Evolutionary conservation across 306 rosid genomes (phyloP).

Genomic region (Hippophae gyantsensis): DNA sequence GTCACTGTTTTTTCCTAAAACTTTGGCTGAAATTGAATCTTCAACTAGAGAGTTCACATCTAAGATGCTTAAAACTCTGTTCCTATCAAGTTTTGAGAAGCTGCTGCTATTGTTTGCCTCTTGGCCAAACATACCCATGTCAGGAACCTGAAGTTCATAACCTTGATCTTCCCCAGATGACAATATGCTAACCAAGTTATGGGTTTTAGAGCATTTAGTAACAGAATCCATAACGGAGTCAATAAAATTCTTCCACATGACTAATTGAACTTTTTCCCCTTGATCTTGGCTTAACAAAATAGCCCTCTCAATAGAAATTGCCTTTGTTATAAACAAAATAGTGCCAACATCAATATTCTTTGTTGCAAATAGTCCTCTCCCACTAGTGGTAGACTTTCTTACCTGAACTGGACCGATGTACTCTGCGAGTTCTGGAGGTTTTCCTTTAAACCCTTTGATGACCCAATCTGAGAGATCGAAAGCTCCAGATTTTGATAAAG

Average conservation of each 20-base stretch:
- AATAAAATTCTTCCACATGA: slow-evolving; percentile 81
- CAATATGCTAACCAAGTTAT: slow-evolving; percentile 37
- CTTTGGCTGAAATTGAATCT: slow-evolving; percentile 52
- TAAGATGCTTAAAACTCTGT: slow-evolving; percentile 39
- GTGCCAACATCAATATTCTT: slow-evolving; percentile 71
- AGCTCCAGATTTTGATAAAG: slow-evolving; percentile 53
- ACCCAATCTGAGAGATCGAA: slow-evolving; percentile 85
- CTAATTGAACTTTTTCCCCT: slow-evolving; percentile 65
- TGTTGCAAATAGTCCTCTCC: slow-evolving; percentile 60
- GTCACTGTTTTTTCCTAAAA: slow-evolving; percentile 58
- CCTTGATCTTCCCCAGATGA: slow-evolving; percentile 66
- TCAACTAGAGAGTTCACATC: slow-evolving; percentile 83
- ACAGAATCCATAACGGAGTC: slow-evolving; percentile 38
- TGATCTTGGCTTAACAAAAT: slow-evolving; percentile 46
- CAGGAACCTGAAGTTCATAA: slow-evolving; percentile 48
- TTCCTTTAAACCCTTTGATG: slow-evolving; percentile 39
- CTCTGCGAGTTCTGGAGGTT: slow-evolving; percentile 67
- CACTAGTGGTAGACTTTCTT: slow-evolving; percentile 51
- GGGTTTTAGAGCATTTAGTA: slow-evolving; percentile 33
- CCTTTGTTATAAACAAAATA: slow-evolving; percentile 52
- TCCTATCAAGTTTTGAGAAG: slow-evolving; percentile 28
- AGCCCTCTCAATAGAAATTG: slow-evolving; percentile 66
- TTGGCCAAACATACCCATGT: slow-evolving; percentile 43
- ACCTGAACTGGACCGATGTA: slow-evolving; percentile 57
- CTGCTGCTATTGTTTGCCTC: slow-evolving; percentile 16